phyloP scores from a whole-genome alignment of 2,329 filamentous ascomycete genomes.

The Aspergillus eucalypticola region DNA sequence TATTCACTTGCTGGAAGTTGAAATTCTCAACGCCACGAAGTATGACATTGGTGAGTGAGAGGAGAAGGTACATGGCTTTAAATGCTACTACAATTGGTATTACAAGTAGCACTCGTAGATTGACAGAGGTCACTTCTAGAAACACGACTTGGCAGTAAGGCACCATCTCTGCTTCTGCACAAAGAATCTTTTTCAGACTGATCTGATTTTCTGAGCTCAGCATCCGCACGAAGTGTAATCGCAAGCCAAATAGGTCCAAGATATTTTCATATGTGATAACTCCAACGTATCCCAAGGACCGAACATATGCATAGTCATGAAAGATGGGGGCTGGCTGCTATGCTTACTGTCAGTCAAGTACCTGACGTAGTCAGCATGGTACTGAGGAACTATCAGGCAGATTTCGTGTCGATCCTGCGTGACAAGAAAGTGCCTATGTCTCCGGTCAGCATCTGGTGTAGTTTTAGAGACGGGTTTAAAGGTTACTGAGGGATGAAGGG shows the following conservation, averaged over 20 bases:
- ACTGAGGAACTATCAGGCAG: constrained; percentile 1
- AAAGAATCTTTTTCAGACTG: no score
- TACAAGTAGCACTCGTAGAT: no score
- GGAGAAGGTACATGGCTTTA: no score
- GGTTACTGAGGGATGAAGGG: not conserved
- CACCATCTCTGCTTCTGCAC: no score
- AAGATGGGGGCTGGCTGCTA: not conserved
- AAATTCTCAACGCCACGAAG: no score
- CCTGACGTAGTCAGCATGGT: constrained; percentile 7
- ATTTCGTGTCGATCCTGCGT: constrained; percentile 10
- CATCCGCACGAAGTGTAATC: not conserved
- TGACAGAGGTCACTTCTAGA: no score
- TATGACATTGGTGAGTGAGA: no score
- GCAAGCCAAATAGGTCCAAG: constrained; percentile 13
- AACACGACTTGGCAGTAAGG: no score
- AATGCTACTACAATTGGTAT: no score
- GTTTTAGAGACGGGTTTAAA: not conserved
- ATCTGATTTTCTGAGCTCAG: no score
- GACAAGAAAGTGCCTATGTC: constrained; percentile 3
- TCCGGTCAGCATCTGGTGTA: no score
- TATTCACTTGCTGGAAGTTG: no score
- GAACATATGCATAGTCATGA: constrained; percentile 17
- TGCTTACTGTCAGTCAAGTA: not conserved
- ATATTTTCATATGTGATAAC: not conserved
- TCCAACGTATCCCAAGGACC: constrained; percentile 16